phyloP scores from a whole-genome alignment of 768 basidiomycete species.

The Russula sp. region DNA sequence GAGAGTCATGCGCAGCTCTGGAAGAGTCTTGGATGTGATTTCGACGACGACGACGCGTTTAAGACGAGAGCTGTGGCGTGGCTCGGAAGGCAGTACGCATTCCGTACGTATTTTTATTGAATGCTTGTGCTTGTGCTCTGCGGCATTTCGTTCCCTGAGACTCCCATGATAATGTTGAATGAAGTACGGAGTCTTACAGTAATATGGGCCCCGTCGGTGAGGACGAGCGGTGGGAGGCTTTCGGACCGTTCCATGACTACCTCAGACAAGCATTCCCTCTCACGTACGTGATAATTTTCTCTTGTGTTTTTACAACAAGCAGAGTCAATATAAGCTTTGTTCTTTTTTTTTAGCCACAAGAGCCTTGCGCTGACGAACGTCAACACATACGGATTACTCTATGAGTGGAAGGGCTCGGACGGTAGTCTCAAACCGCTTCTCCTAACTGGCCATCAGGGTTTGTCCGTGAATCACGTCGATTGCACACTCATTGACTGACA shows the following conservation, averaged over 20 bases:
- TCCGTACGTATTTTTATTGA: constrained; percentile 37
- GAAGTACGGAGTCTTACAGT: constrained; percentile 54
- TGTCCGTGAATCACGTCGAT: constrained; percentile 31
- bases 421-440: constrained; percentile 53
- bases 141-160: neutral
- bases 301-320: neutral
- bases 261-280: constrained; percentile 56
- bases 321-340: too few relatives aligned
- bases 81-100: constrained; percentile 42
- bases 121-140: neutral
- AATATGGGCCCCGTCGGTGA: constrained; percentile 48
- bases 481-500: neutral
- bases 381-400: constrained; percentile 59
- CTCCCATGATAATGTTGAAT: neutral
- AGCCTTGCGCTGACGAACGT: constrained; percentile 53
- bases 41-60: constrained; percentile 39
- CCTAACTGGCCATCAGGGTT: constrained; percentile 53
- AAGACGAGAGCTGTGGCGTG: constrained; percentile 38
- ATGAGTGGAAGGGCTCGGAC: constrained; percentile 56
- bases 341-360: constrained; percentile 44
- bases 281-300: constrained; percentile 44
- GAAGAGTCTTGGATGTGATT: constrained; percentile 34
- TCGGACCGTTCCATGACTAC: constrained; percentile 43
- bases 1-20: constrained; percentile 37
- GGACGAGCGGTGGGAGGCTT: constrained; percentile 48